Conservation (phyloP, 345 rosid genomes). For the Gossypium mustelinum region DNA sequence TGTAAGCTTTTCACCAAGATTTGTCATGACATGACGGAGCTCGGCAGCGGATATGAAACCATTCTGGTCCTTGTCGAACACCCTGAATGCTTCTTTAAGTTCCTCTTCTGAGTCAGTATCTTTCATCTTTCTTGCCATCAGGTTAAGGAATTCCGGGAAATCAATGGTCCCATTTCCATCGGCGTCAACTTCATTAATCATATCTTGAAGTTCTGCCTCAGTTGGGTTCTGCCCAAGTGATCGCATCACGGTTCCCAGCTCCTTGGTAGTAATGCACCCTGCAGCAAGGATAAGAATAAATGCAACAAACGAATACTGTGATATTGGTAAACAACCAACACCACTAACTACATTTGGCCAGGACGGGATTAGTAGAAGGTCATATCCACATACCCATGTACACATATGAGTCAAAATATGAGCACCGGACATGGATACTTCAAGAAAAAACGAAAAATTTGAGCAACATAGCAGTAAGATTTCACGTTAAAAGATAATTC, state of each 20-base stretch:
- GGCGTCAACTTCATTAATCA: not conserved
- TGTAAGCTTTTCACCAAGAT: conserved; percentile 2
- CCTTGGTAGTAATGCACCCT: conserved; percentile 6
- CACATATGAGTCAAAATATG: not conserved
- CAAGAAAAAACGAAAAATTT: not conserved
- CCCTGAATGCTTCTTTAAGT: conserved; percentile 3
- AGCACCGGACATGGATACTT: not conserved
- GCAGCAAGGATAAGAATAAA: not conserved
- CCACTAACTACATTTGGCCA: not conserved
- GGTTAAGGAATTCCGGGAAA: conserved; percentile 2
- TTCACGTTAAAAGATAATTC: not conserved
- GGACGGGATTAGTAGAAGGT: not conserved
- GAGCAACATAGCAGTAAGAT: not conserved
- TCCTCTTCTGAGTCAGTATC: conserved; percentile 1
- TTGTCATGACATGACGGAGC: conserved; percentile 1
- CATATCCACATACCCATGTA: not conserved
- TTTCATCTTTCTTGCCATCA: conserved; percentile 2
- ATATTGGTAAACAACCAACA: not conserved
- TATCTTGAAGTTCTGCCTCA: conserved; percentile 3
- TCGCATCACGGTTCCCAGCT: not conserved
- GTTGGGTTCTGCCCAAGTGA: not conserved
- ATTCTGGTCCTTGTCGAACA: not conserved
- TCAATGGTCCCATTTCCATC: conserved; percentile 1
- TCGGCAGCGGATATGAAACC: not conserved
- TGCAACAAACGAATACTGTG: not conserved